A percentile compares a stretch with the other conserved stretches of the same genome.
These are phyloP conservation scores for Sanghuangporus weigelae DNA, from an alignment of 1,284 basidiomycete species.

Conservation along the genomic window DNA sequence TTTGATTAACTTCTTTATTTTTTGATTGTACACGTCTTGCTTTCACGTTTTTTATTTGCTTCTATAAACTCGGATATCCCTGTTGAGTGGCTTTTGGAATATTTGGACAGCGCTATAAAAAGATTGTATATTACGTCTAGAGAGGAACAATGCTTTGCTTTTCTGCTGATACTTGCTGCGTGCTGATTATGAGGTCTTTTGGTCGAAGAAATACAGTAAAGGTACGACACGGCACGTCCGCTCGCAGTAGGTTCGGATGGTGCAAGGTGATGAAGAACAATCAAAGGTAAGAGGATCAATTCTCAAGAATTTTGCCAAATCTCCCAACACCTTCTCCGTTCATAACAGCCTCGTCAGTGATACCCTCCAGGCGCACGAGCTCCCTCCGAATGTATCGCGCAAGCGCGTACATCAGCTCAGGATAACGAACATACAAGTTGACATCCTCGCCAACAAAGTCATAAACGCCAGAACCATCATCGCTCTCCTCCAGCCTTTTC, in stretches of 20 bases:
- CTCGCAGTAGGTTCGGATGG: not conserved
- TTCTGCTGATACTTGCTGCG: not conserved
- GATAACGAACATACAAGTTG: constrained; percentile 68
- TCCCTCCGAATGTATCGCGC: constrained; percentile 80
- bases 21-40: not conserved
- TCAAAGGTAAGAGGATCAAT: not conserved
- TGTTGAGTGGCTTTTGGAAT: not conserved
- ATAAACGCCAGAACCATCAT: constrained; percentile 68
- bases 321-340: constrained; percentile 28
- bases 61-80: not conserved
- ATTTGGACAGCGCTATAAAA: not conserved
- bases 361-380: constrained; percentile 61
- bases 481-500: constrained; percentile 36
- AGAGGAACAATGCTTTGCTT: not conserved
- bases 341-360: constrained; percentile 70
- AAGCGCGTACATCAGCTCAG: constrained; percentile 71
- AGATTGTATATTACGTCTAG: constrained; percentile 1
- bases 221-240: not conserved
- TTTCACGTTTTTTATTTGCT: not conserved
- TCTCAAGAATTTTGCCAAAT: constrained; percentile 13
- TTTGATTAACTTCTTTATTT: constrained; percentile 5
- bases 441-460: constrained; percentile 59
- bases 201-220: not conserved
- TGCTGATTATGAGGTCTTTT: not conserved
- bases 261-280: not conserved